These are phyloP conservation scores for Parasitella parasitica DNA, from an alignment of 371 early-diverging fungal genomes.

Conservation along the genomic window DNA sequence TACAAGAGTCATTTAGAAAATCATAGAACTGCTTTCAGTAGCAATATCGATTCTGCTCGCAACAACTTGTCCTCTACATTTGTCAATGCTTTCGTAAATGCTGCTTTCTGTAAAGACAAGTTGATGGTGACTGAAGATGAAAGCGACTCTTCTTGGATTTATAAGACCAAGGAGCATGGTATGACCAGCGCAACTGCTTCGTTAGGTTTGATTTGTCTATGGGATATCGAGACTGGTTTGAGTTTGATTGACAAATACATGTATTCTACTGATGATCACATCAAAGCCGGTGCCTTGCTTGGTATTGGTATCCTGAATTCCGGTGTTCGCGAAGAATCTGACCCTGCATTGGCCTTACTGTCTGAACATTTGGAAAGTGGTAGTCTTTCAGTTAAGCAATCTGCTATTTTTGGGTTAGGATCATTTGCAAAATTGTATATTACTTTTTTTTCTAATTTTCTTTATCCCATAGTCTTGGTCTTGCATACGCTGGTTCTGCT, in stretches of 20 bases:
- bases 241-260: slow-evolving; percentile 92
- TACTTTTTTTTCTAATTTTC: not conserved
- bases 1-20: slow-evolving; percentile 96
- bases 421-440: not conserved
- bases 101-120: slow-evolving; percentile 94
- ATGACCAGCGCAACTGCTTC: slow-evolving; percentile 96
- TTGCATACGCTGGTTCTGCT: slow-evolving; percentile 94
- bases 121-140: slow-evolving; percentile 78
- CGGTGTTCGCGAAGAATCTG: slow-evolving; percentile 88
- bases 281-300: slow-evolving; percentile 96
- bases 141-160: slow-evolving; percentile 80
- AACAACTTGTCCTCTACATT: slow-evolving; percentile 95
- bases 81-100: slow-evolving; percentile 98
- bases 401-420: slow-evolving; percentile 71
- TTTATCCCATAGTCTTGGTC: slow-evolving; percentile 67
- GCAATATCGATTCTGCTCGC: slow-evolving; percentile 88
- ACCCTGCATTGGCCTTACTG: slow-evolving; percentile 92
- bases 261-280: slow-evolving; percentile 83
- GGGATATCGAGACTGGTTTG: slow-evolving; percentile 93
- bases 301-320: slow-evolving; percentile 92
- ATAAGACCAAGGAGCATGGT: slow-evolving; percentile 95
- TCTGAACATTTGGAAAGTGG: slow-evolving; percentile 77
- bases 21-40: slow-evolving; percentile 62
- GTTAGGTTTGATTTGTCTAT: slow-evolving; percentile 86
- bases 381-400: slow-evolving; percentile 49